Conservation (phyloP, 345 rosid genomes). For the Salix udensis region DNA sequence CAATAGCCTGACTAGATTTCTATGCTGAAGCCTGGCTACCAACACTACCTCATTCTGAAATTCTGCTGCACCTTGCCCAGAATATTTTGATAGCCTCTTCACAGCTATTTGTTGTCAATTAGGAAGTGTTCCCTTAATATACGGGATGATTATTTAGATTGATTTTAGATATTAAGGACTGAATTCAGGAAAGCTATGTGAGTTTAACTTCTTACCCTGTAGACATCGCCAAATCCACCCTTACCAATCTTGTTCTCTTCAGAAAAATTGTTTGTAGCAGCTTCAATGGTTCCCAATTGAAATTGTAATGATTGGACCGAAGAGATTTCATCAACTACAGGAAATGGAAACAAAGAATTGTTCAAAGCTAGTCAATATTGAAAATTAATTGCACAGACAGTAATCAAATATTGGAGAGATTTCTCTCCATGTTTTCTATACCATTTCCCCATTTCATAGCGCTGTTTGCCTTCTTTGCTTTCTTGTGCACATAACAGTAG, state of each 20-base stretch:
- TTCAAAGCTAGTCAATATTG: too few relatives aligned
- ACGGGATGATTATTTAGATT: too few relatives aligned
- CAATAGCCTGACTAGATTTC: neutral
- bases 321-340: slow-evolving; percentile 36
- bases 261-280: slow-evolving; percentile 50
- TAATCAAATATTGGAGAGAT: too few relatives aligned
- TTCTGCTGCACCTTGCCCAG: slow-evolving; percentile 5
- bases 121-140: neutral
- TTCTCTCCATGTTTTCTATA: too few relatives aligned
- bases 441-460: too few relatives aligned
- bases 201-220: slow-evolving; percentile 34
- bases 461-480: too few relatives aligned
- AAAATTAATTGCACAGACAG: too few relatives aligned
- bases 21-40: slow-evolving; percentile 14
- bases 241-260: slow-evolving; percentile 50
- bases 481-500: too few relatives aligned
- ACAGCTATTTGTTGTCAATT: slow-evolving; percentile 1
- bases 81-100: slow-evolving; percentile 7
- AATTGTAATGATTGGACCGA: slow-evolving; percentile 41
- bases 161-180: neutral
- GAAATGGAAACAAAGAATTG: too few relatives aligned
- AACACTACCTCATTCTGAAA: slow-evolving; percentile 11
- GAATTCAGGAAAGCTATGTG: too few relatives aligned
- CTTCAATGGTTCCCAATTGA: slow-evolving; percentile 35
- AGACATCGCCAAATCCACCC: slow-evolving; percentile 75